These are phyloP conservation scores for Rhodotorula paludigena DNA, from an alignment of 768 basidiomycete species.

Conservation along the genomic window DNA sequence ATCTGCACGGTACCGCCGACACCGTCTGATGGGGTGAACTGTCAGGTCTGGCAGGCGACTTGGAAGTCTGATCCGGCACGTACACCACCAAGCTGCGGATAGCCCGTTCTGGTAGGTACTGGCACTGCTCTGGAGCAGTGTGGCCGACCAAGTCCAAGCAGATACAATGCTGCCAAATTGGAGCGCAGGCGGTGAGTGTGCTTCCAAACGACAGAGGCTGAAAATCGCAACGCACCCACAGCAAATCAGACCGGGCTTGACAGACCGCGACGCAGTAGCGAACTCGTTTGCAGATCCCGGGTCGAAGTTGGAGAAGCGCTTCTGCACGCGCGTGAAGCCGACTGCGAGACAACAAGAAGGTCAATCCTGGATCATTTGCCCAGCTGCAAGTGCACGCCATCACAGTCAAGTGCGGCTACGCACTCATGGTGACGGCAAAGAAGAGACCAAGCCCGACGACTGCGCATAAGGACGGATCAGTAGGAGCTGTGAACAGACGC, in stretches of 20 bases:
- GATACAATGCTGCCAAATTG: slow-evolving; percentile 52
- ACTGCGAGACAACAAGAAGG: slow-evolving; percentile 46
- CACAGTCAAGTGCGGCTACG: not conserved
- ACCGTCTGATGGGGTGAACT: too few relatives aligned
- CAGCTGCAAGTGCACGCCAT: not conserved
- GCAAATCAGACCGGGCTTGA: slow-evolving; percentile 87
- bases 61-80: too few relatives aligned
- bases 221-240: slow-evolving; percentile 49
- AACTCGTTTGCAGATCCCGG: slow-evolving; percentile 57
- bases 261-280: slow-evolving; percentile 42
- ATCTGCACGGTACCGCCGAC: slow-evolving; percentile 68
- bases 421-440: slow-evolving; percentile 22
- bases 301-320: slow-evolving; percentile 49
- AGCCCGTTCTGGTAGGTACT: slow-evolving; percentile 82
- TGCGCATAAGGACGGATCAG: too few relatives aligned
- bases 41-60: too few relatives aligned
- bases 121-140: slow-evolving; percentile 67
- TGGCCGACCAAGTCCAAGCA: slow-evolving; percentile 28
- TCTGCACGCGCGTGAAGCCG: slow-evolving; percentile 68
- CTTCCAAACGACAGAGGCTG: not conserved
- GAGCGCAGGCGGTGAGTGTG: not conserved
- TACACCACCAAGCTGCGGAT: slow-evolving; percentile 66
- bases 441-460: not conserved
- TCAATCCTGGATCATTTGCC: too few relatives aligned
- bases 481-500: too few relatives aligned